phyloP scores from a whole-genome alignment of 1,284 basidiomycete genomes.

The Sporisorium scitamineum region DNA sequence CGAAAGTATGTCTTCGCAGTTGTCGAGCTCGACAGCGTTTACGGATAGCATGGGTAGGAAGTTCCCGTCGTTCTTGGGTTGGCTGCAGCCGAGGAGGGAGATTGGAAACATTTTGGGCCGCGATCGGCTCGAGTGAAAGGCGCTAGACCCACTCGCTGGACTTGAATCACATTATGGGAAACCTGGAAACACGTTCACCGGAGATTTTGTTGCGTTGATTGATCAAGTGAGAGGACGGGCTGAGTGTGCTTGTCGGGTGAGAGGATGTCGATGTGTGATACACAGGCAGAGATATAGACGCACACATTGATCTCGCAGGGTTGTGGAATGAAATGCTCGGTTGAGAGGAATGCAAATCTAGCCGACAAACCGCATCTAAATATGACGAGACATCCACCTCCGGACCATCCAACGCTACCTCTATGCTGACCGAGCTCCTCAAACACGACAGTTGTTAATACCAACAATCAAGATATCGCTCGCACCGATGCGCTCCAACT shows the following conservation, averaged over 20 bases:
- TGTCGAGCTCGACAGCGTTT: conserved; percentile 29
- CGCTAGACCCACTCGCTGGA: neutral
- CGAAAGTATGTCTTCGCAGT: conserved; percentile 28
- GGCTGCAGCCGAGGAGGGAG: conserved; percentile 64
- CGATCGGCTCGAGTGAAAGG: conserved; percentile 45
- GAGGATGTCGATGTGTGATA: neutral
- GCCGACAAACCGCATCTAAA: neutral
- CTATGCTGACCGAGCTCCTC: too few relatives aligned
- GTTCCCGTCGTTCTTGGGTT: conserved; percentile 64
- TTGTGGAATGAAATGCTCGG: neutral
- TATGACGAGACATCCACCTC: neutral
- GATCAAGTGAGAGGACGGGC: neutral
- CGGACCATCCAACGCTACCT: too few relatives aligned
- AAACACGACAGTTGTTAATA: conserved; percentile 93
- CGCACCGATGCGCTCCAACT: conserved; percentile 83
- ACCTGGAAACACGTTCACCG: neutral
- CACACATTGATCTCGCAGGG: neutral
- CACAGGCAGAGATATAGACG: neutral
- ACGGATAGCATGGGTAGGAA: conserved; percentile 16
- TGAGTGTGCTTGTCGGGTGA: neutral
- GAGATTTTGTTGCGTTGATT: neutral
- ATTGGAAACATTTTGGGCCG: conserved; percentile 58
- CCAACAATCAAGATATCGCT: conserved; percentile 90
- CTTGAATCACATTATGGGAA: neutral
- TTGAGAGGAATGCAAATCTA: neutral